Percentiles rank a stretch among this genome's conserved stretches.
These are phyloP conservation scores for Trifolium subterraneum DNA, from an alignment of 306 rosid species.

Conservation along the genomic window DNA sequence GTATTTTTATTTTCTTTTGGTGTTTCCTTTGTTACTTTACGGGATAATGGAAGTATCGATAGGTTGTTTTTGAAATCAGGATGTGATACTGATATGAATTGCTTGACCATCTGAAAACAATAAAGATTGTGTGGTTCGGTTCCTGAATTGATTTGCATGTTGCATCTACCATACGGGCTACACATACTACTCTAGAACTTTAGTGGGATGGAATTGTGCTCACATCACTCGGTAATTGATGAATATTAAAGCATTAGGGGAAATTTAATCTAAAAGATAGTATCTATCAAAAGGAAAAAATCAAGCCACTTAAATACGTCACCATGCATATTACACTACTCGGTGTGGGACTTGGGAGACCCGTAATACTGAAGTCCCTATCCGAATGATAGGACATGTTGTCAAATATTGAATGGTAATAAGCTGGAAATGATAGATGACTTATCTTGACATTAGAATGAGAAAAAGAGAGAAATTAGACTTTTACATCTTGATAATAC, in stretches of 20 bases:
- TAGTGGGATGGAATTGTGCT: not conserved
- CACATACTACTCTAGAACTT: not conserved
- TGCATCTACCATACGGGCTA: not conserved
- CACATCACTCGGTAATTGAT: not conserved
- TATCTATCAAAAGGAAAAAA: not conserved
- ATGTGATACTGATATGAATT: not conserved
- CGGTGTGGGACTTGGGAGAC: not conserved
- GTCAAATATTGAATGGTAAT: constrained; percentile 18
- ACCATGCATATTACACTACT: not conserved
- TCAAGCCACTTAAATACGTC: not conserved
- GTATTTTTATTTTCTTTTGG: not conserved
- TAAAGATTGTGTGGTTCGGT: constrained; percentile 11
- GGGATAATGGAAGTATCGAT: constrained; percentile 3
- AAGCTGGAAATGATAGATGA: constrained; percentile 10
- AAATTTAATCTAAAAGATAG: not conserved
- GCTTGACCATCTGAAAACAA: constrained; percentile 4
- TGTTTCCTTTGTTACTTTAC: not conserved
- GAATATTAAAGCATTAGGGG: not conserved
- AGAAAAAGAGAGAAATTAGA: not conserved
- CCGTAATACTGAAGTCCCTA: not conserved
- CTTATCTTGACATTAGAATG: not conserved
- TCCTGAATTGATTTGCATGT: not conserved
- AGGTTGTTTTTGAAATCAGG: not conserved
- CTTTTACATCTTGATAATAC: not conserved
- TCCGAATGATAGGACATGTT: too few species aligned